phyloP scores from a whole-genome alignment of 2,329 filamentous ascomycete genomes.

The Talaromyces sp. region DNA sequence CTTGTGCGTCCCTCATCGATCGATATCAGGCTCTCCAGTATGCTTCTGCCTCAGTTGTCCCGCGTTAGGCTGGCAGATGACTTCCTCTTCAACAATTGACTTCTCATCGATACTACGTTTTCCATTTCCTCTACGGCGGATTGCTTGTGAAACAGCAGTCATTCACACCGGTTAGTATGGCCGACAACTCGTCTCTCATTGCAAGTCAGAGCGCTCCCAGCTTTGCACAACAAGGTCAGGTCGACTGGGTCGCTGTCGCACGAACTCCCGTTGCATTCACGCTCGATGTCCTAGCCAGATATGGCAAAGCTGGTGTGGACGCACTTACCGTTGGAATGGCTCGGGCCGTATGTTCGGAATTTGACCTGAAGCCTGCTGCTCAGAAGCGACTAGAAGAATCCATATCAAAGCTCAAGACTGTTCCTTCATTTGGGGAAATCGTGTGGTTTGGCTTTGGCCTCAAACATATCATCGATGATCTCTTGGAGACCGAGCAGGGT shows the following conservation, averaged over 20 bases:
- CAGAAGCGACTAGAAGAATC: not conserved
- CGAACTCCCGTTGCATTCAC: not conserved
- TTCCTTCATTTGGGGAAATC: not conserved
- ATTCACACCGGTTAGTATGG: not conserved
- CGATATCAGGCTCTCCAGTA: not conserved
- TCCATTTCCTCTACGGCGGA: not conserved
- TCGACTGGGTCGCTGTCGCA: not conserved
- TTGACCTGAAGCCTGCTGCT: not conserved
- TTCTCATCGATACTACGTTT: not conserved
- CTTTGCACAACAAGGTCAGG: not conserved
- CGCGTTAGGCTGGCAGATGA: not conserved
- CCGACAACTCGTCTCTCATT: not conserved
- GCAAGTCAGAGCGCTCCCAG: not conserved
- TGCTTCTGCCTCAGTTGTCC: not conserved
- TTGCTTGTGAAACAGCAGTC: not conserved
- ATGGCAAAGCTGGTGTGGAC: not conserved
- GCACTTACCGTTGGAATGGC: not conserved
- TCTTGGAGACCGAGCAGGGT: not conserved
- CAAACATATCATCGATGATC: not conserved
- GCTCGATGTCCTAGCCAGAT: not conserved
- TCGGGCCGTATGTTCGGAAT: not conserved
- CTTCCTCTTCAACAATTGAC: not conserved
- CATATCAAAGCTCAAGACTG: not conserved
- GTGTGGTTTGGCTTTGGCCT: not conserved
- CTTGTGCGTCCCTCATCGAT: not conserved